Evolutionary conservation across 1,139 yeast genomes (phyloP), one percentile per base, ranked within the genome.

Genomic region (Scheffersomyces insectosa): DNA sequence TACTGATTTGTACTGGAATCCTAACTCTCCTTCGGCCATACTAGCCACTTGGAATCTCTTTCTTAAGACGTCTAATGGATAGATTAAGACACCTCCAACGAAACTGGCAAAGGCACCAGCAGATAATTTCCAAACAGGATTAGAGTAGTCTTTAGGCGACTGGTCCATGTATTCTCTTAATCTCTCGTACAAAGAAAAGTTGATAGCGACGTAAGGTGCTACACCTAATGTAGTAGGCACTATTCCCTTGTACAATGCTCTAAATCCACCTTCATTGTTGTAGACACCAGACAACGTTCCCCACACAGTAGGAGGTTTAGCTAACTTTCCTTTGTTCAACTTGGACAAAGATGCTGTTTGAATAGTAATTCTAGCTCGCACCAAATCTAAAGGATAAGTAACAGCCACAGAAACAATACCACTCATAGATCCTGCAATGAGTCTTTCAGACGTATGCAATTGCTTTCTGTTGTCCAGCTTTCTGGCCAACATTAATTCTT

Each of bases 171-270:
- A 58, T 50, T 86, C 95, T 48, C 93, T 81, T 53, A 90, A 60
- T 46, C 79, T 81, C 57, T 93, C 98, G 68, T 91, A 93, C 37
- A 89, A 81, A 5, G 97, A 87, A 63, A 93, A 93, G 65, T 91
- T 93, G 43, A 93, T 77, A 3, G 97, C 97, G 36, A 89, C 97
- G 57, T 91, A 93, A 1, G 99, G 98, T 1, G 97, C 97, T 11
- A 93, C 97, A 1, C 98, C 98, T 50, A 88, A 66, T 2, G 91
- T 81, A 0, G 99, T 91, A 5, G 98, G 97, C 47, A 85, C 72
- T 8, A 91, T 72, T 3, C 99, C 99, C 43, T 93, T 75, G 60
- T 88, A 93, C 14, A 91, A 71, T 0, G 93, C 96, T 4, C 63
- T 49, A 5, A 88, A 29, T 0, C 97, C 97, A 27, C 99, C 98